Conservation (phyloP, 148 eudicot genomes). For the Persicaria tinctoria region DNA sequence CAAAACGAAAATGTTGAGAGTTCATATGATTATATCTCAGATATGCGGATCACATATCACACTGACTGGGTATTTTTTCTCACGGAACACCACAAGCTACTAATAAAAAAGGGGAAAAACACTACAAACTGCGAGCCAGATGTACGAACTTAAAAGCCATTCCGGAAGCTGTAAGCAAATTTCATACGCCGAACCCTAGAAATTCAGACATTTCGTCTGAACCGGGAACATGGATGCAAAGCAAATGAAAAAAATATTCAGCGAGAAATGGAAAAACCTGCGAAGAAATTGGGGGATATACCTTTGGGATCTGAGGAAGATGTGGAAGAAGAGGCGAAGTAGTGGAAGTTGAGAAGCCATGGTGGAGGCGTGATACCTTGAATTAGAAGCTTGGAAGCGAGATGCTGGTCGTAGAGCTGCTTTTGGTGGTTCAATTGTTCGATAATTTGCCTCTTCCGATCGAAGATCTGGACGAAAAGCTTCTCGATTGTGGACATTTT, state of each 20-base stretch:
- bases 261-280: background rate
- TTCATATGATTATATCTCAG: background rate
- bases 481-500: slow-evolving; percentile 58
- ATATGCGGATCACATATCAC: background rate
- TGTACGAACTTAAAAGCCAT: background rate
- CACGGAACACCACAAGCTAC: background rate
- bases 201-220: background rate
- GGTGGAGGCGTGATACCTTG: slow-evolving; percentile 65
- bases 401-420: slow-evolving; percentile 50
- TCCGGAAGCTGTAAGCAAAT: background rate
- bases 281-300: slow-evolving; percentile 14
- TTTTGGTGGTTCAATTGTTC: slow-evolving; percentile 56
- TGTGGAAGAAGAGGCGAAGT: slow-evolving; percentile 12
- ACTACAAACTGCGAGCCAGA: background rate
- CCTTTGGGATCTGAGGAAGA: slow-evolving; percentile 40
- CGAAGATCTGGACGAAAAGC: slow-evolving; percentile 64
- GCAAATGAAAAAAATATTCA: background rate
- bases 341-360: slow-evolving; percentile 46
- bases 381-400: slow-evolving; percentile 62
- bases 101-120: background rate
- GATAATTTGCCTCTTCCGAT: slow-evolving; percentile 48
- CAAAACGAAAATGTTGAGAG: background rate
- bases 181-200: background rate
- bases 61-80: background rate
- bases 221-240: background rate